phyloP scores from a whole-genome alignment of 1,139 yeast genomes.

The Blastobotrys buckinghamii region DNA sequence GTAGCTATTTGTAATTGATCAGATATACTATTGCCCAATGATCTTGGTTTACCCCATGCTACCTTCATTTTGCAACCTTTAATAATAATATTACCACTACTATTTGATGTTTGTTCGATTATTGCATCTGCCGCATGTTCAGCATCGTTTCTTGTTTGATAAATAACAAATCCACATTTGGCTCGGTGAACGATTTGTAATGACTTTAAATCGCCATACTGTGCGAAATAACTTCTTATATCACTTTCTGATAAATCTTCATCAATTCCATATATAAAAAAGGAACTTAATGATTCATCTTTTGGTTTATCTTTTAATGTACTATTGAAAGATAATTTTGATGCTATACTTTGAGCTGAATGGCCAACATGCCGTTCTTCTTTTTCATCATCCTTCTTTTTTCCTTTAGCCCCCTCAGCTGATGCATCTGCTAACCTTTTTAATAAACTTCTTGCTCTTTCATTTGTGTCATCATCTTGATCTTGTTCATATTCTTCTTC shows the following conservation, averaged over 20 bases:
- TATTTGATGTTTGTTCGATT: conserved; percentile 24
- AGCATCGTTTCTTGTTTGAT: conserved; percentile 46
- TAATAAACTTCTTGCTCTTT: conserved; percentile 37
- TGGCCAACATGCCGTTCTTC: conserved; percentile 1
- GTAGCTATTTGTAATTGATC: conserved; percentile 49
- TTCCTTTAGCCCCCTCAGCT: neutral
- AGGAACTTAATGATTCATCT: conserved; percentile 42
- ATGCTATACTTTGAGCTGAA: conserved; percentile 31
- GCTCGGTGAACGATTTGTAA: conserved; percentile 55
- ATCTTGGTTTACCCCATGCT: conserved; percentile 58
- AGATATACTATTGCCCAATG: conserved; percentile 43
- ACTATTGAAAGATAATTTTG: conserved; percentile 59
- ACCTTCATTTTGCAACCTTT: conserved; percentile 51
- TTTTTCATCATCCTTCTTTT: neutral
- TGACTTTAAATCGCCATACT: conserved; percentile 42
- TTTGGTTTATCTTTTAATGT: conserved; percentile 40
- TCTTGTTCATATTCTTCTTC: conserved; percentile 8
- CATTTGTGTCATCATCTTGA: conserved; percentile 16
- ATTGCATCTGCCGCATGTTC: conserved; percentile 42
- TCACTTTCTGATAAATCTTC: conserved; percentile 60
- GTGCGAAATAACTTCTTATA: conserved; percentile 44
- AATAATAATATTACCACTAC: conserved; percentile 29
- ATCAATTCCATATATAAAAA: conserved; percentile 69
- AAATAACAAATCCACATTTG: conserved; percentile 59
- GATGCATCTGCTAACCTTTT: conserved; percentile 38